Conservation (phyloP, 139 green algal genomes). For the Coelastrella sp. region DNA sequence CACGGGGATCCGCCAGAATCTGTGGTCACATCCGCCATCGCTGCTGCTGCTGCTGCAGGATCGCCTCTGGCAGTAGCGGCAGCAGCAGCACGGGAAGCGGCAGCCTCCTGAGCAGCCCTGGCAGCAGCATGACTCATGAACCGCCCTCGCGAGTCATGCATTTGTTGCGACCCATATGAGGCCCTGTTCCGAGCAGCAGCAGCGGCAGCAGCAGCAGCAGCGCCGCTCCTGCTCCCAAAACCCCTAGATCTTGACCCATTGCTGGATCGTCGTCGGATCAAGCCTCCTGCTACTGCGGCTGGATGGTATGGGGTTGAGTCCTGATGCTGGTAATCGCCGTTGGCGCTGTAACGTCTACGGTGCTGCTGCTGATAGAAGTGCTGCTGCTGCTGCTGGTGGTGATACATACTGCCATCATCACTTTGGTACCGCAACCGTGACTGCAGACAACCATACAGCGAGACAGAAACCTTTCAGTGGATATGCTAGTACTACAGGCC, state of each 20-base stretch:
- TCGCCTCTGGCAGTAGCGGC: not conserved
- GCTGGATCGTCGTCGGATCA: not conserved
- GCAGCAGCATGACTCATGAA: conserved; percentile 37
- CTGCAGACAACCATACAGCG: conserved; percentile 29
- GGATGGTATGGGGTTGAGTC: conserved; percentile 26
- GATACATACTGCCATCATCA: not conserved
- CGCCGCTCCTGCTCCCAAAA: not conserved
- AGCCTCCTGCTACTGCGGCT: conserved; percentile 39
- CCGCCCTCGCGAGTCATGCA: conserved; percentile 38
- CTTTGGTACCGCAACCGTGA: conserved; percentile 30
- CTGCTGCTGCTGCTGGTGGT: not conserved
- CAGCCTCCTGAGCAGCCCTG: not conserved
- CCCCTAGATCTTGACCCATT: not conserved
- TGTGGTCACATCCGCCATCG: not conserved
- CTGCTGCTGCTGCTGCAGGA: not conserved
- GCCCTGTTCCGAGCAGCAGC: conserved; percentile 7
- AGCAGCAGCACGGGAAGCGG: not conserved
- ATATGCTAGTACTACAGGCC: not conserved
- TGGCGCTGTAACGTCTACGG: not conserved
- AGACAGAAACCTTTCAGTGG: not conserved
- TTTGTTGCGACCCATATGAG: conserved; percentile 28
- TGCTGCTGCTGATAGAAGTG: conserved; percentile 7
- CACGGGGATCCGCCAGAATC: not conserved
- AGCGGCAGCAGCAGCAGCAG: conserved; percentile 11
- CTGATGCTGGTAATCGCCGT: conserved; percentile 30